Evolutionary conservation across 306 rosid species (phyloP).

Genomic region (Lupinus albus): DNA sequence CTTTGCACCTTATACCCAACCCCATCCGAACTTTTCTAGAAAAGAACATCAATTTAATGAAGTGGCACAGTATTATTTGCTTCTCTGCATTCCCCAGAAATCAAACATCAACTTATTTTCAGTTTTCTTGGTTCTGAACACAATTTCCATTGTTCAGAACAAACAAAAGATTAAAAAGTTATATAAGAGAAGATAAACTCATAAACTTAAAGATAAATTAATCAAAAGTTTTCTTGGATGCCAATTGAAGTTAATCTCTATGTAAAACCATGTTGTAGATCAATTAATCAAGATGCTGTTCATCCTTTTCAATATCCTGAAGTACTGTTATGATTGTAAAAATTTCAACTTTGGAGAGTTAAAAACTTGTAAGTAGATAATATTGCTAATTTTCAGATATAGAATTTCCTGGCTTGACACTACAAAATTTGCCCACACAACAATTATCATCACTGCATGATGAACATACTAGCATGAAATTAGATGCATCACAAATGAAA

Average conservation of each 20-base stretch:
- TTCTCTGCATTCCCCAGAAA: slow-evolving; percentile 8
- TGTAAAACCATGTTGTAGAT: slow-evolving; percentile 6
- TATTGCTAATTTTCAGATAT: slow-evolving; percentile 5
- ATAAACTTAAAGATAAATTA: slow-evolving; percentile 25
- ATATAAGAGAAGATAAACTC: background rate
- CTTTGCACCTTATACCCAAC: slow-evolving; percentile 8
- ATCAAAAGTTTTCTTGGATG: too few species aligned
- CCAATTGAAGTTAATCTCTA: slow-evolving; percentile 5
- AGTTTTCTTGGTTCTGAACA: slow-evolving; percentile 15
- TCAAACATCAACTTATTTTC: background rate
- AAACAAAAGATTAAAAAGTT: background rate
- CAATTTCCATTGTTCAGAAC: slow-evolving; percentile 17
- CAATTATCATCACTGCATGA: slow-evolving; percentile 15
- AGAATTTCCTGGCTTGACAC: background rate
- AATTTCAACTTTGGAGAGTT: slow-evolving; percentile 26
- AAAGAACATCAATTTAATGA: background rate
- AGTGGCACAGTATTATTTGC: background rate
- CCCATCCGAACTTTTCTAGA: slow-evolving; percentile 10
- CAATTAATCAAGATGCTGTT: slow-evolving; percentile 6
- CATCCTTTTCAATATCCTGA: slow-evolving; percentile 8
- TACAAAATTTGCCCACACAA: slow-evolving; percentile 7
- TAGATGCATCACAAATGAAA: slow-evolving; percentile 3
- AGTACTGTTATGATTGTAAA: background rate
- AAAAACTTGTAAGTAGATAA: slow-evolving; percentile 24
- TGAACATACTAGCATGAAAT: slow-evolving; percentile 10